phyloP scores from a whole-genome alignment of 2,329 filamentous ascomycete species.

The Trichoderma sp. region DNA sequence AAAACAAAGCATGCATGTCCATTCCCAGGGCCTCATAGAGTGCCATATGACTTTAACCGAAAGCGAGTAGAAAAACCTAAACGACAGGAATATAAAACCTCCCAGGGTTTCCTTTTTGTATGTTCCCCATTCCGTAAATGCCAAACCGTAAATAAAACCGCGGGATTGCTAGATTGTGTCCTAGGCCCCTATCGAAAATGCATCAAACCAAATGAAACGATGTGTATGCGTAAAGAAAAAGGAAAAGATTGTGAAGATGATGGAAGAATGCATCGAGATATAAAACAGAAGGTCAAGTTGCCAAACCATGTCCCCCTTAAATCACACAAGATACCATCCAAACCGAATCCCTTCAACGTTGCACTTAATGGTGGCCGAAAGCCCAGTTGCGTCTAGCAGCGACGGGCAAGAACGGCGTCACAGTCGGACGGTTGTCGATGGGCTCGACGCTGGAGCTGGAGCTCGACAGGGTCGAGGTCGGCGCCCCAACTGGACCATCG shows the following conservation, averaged over 20 bases:
- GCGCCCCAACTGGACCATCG: background rate
- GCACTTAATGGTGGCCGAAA: constrained; percentile 12
- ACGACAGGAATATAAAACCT: constrained; percentile 1
- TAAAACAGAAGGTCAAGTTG: background rate
- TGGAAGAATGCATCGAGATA: background rate
- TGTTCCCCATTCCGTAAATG: background rate
- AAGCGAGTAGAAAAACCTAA: background rate
- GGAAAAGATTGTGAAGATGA: background rate
- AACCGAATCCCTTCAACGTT: background rate
- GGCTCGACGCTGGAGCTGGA: background rate
- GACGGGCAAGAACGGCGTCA: constrained; percentile 10
- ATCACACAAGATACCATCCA: background rate
- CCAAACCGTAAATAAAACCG: background rate
- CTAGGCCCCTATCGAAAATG: constrained; percentile 13
- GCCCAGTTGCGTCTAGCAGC: constrained; percentile 11
- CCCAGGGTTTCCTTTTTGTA: background rate
- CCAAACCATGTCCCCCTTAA: background rate
- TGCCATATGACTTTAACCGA: background rate
- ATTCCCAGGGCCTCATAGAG: constrained; percentile 1
- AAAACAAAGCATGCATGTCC: background rate
- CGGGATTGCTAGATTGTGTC: background rate
- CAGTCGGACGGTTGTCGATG: constrained; percentile 6
- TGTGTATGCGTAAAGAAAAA: background rate
- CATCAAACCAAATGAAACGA: constrained; percentile 3
- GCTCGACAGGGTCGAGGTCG: background rate